A percentile compares a stretch with the other conserved stretches of the same genome.
Evolutionary conservation across 2,329 filamentous ascomycete species (phyloP).

Genomic region (Aspergillus flavus): DNA sequence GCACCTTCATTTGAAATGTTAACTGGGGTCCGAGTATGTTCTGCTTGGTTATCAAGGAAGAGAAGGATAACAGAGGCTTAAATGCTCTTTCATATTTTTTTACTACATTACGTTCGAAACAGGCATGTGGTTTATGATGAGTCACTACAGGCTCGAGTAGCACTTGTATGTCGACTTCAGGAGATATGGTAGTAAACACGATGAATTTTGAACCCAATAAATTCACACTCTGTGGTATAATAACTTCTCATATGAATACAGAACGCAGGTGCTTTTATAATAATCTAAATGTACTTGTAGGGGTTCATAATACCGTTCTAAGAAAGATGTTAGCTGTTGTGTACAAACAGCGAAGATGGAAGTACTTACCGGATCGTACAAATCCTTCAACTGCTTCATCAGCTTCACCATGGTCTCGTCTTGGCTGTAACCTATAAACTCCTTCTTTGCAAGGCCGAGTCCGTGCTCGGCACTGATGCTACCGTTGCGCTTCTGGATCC

Average conservation of each 20-base stretch:
- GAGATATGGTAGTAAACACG: neutral
- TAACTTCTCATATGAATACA: neutral
- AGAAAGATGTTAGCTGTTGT: slow-evolving; percentile 16
- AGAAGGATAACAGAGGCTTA: neutral
- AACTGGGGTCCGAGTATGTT: neutral
- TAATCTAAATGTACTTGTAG: slow-evolving; percentile 80
- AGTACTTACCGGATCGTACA: slow-evolving; percentile 85
- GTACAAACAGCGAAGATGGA: slow-evolving; percentile 1
- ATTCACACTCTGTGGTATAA: slow-evolving; percentile 3
- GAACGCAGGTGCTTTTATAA: neutral
- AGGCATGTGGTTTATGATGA: neutral
- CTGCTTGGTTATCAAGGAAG: neutral
- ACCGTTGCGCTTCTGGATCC: slow-evolving; percentile 83
- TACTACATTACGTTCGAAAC: neutral
- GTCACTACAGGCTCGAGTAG: neutral
- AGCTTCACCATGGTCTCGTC: slow-evolving; percentile 82
- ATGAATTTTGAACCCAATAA: neutral
- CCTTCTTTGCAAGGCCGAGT: slow-evolving; percentile 91
- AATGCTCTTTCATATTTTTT: neutral
- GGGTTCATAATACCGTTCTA: slow-evolving; percentile 99
- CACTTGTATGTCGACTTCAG: neutral
- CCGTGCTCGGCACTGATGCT: slow-evolving; percentile 98
- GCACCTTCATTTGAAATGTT: neutral
- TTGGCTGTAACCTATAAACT: slow-evolving; percentile 90
- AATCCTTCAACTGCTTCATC: slow-evolving; percentile 93